phyloP scores from a whole-genome alignment of 129 eudicot species.

The Artemisia tridentata region DNA sequence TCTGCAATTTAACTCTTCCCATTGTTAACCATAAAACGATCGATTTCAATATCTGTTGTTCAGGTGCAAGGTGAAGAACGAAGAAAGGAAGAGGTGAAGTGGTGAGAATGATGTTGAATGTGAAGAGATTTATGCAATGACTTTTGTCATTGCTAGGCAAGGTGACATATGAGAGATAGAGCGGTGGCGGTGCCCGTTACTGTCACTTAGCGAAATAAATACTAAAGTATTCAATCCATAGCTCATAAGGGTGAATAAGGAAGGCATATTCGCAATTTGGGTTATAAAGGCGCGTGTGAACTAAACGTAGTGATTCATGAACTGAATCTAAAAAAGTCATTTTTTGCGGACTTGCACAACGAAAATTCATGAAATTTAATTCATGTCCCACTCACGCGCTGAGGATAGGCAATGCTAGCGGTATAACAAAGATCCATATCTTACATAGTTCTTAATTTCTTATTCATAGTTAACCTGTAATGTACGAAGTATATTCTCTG shows the following conservation, averaged over 20 bases:
- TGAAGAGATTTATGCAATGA: conserved; percentile 34
- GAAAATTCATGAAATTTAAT: conserved; percentile 23
- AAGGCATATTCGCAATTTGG: conserved; percentile 17
- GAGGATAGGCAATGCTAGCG: not conserved
- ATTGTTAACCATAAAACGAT: conserved; percentile 26
- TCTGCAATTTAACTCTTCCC: conserved; percentile 87
- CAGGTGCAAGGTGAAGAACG: conserved; percentile 12
- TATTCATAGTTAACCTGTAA: not conserved
- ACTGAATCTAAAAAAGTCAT: conserved; percentile 25
- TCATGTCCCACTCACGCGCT: conserved; percentile 18
- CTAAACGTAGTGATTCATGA: conserved; percentile 19
- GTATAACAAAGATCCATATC: not conserved
- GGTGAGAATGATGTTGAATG: conserved; percentile 24
- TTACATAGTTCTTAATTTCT: not conserved
- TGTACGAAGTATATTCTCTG: not conserved
- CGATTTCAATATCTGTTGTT: conserved; percentile 5
- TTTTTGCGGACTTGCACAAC: conserved; percentile 25
- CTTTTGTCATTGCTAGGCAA: conserved; percentile 42
- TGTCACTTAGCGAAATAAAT: conserved; percentile 35
- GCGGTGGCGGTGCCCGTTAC: conserved; percentile 41
- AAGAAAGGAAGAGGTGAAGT: conserved; percentile 29
- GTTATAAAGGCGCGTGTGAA: conserved; percentile 16
- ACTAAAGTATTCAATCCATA: conserved; percentile 27
- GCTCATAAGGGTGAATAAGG: conserved; percentile 16
- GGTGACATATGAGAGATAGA: conserved; percentile 36